Evolutionary conservation across 2,329 filamentous ascomycete species (phyloP), one percentile per base, ranked within the genome.

Genomic region (Lachnum nothofagi): DNA sequence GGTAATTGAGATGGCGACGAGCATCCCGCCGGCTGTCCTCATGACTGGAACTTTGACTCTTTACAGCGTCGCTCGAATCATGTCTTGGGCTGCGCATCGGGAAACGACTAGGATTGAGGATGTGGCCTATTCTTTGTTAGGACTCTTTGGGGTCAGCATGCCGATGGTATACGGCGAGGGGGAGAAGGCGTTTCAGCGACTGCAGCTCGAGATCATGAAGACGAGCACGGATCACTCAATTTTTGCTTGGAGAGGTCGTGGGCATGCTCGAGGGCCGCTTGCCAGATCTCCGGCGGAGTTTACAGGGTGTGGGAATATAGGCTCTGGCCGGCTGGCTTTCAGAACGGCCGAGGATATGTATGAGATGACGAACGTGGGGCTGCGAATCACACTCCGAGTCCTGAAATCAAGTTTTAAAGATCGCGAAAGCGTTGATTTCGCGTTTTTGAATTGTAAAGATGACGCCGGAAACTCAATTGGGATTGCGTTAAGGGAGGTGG

Each of bases 131-230:
- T 71, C 64, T 16, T 58, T 75, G 0, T 50, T 74, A 5, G 72
- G 72, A 0, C 60, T 74, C 0, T 73, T 74, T 24, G 59, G 60
- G 1, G 63, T 74, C 23, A 67, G 69, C 27, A 72, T 75, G 67
- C 65, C 70, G 0, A 52, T 73, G 3, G 38, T 72, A 0, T 74
- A 74, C 44, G 72, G 71, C 1, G 66, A 70, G 42, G 65, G 66
- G 0, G 42, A 47, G 25, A 60, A 56, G 0, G 63, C 68, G 0
- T 70, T 69, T 19, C 17, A 41, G 0, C 55, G 68, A 5, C 51
- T 70, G 0, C 67, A 70, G 14, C 51, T 60, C n/a, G 64, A 70
- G 20, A 42, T 42, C 25, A 27, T 27, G 25, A 27, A 27, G 25
- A 27, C 25, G 12, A 27, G 35, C 17, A 38, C 35, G 4, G 35